Percentiles rank a stretch among this genome's conserved stretches.
phyloP scores from a whole-genome alignment of 139 green algal species.

The Coelastrella sp. region DNA sequence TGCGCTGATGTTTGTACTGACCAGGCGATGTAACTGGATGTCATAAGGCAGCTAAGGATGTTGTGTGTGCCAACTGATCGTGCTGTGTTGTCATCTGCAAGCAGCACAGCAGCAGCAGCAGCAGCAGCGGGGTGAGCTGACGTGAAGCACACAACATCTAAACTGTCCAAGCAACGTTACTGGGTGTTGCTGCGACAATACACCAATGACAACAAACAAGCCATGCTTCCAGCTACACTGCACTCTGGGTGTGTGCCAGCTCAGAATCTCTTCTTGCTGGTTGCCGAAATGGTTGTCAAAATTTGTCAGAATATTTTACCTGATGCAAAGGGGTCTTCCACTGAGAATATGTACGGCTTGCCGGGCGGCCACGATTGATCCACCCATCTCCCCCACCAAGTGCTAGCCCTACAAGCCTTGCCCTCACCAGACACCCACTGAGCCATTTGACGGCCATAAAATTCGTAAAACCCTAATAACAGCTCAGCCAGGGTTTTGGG shows the following conservation, averaged over 20 bases:
- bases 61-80: slow-evolving; percentile 29
- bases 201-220: too few species aligned
- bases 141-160: not conserved
- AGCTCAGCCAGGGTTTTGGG: slow-evolving; percentile 19
- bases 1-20: not conserved
- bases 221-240: too few species aligned
- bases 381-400: slow-evolving; percentile 33
- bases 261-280: too few species aligned
- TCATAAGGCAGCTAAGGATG: not conserved
- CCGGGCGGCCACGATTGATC: not conserved
- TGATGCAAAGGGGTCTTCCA: slow-evolving; percentile 38
- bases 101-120: not conserved
- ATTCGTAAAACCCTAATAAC: slow-evolving; percentile 33
- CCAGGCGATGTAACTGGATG: slow-evolving; percentile 21
- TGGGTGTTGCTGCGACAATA: too few species aligned
- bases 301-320: not conserved
- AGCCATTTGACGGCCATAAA: not conserved
- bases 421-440: not conserved
- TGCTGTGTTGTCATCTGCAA: slow-evolving; percentile 42
- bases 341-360: slow-evolving; percentile 34
- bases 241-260: too few species aligned
- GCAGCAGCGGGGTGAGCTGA: too few species aligned
- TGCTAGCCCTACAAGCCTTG: not conserved
- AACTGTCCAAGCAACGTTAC: too few species aligned
- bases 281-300: too few species aligned